Conservation (phyloP, 2,329 filamentous ascomycete genomes). For the Didymella arachidicola region DNA sequence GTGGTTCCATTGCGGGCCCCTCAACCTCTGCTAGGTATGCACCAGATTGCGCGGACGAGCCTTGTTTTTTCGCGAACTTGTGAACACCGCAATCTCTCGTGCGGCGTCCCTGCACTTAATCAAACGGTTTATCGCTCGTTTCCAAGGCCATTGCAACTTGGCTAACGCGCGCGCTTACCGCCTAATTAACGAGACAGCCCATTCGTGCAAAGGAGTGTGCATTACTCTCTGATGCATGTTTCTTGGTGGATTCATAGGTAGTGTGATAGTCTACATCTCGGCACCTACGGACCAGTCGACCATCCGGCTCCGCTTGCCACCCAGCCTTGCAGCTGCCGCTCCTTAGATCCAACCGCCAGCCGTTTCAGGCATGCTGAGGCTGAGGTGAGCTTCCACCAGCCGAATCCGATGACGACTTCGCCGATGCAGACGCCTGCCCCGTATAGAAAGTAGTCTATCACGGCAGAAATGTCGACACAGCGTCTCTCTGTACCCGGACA, state of each 20-base stretch:
- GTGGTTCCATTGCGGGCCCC: constrained; percentile 10
- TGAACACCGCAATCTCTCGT: constrained; percentile 34
- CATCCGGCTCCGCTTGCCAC: constrained; percentile 17
- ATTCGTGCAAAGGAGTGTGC: constrained; percentile 12
- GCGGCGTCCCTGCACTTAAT: constrained; percentile 22
- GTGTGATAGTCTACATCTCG: constrained; percentile 5
- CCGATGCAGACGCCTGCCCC: background rate
- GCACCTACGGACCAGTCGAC: constrained; percentile 7
- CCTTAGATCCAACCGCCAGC: constrained; percentile 27
- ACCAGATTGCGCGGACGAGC: constrained; percentile 24
- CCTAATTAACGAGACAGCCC: constrained; percentile 1
- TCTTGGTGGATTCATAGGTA: constrained; percentile 9
- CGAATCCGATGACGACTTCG: constrained; percentile 3
- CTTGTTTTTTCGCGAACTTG: constrained; percentile 33
- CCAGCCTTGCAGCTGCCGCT: constrained; percentile 20
- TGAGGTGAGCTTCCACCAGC: constrained; percentile 15
- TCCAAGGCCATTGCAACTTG: constrained; percentile 18
- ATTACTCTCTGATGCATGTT: constrained; percentile 16
- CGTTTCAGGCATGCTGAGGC: constrained; percentile 28
- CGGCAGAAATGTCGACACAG: too few species aligned
- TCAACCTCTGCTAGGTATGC: constrained; percentile 20
- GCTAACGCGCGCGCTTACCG: constrained; percentile 21
- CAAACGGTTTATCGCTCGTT: constrained; percentile 21
- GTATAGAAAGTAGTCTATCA: too few species aligned
- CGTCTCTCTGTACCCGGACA: too few species aligned